Base-by-base conservation (phyloP, 371 early-diverging fungal species). In the Lichtheimia hyalospora region DNA sequence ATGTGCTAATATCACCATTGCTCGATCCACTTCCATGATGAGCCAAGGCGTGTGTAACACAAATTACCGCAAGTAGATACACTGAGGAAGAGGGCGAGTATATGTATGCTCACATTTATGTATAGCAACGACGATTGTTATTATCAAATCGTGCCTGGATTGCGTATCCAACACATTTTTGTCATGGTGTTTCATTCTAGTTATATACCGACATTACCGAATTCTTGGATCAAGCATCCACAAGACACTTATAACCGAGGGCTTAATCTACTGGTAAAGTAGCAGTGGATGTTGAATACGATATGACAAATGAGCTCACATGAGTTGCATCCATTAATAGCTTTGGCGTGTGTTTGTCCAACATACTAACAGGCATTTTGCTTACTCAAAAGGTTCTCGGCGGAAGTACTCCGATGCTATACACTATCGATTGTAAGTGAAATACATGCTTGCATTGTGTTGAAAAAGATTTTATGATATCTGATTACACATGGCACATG, bases 381-480 rank as follows among this genome's bases (percentile, higher is more conserved):
- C 46, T 79, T 21, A 60, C 67, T 1, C 49, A 57, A 2, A 57
- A 53, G 48, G 68, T 76, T 0, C 52, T 79, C 10, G 75, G 77
- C 16, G 80, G 77, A 3, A 67, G 59, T 50, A 62, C 80, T 16
- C 75, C 80, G 18, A 66, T 79, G 16, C 16, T 79, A 0, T 79
- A 79, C 54, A 79, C 80, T 0, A 70, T 76, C 62, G 80, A 79
- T 27, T 79, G 80, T 79, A 68, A 70, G 67, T 43, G 2, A 34
- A 34, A 34, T 10, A 1, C 34, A 34, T 10, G 10, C 10, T 34
- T 34, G 34, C 34, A 8, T 8, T 34, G 34, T 34, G 27, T 34
- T 34, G 34, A 10, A 34, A 0, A n/a, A n/a, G n/a, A n/a, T n/a
- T n/a, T n/a, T n/a, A 34, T 34, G 10, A 34, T 34, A 34, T 34